These are phyloP conservation scores for Metarhizium robertsii DNA, from an alignment of 2,329 filamentous ascomycete species.

Conservation along the genomic window DNA sequence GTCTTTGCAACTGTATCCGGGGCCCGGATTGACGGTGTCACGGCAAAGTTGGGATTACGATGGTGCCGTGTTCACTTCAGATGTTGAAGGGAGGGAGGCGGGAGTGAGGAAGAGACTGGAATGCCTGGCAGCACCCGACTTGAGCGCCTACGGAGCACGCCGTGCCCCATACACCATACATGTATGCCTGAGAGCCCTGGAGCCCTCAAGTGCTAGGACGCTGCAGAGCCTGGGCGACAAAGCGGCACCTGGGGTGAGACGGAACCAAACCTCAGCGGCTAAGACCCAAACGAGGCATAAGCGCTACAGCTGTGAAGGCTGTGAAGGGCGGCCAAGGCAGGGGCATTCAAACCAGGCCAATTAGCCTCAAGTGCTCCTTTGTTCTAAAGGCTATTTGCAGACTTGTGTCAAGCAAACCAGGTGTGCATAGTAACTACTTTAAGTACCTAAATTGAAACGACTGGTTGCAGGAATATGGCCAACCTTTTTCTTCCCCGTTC, in stretches of 20 bases:
- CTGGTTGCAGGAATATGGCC: too few relatives aligned
- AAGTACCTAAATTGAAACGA: neutral
- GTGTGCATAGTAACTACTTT: neutral
- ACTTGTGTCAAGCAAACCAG: neutral
- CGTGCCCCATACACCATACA: too few relatives aligned
- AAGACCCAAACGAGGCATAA: constrained; percentile 2
- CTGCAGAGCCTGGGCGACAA: neutral
- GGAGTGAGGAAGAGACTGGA: neutral
- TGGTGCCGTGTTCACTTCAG: neutral
- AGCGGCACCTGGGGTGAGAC: constrained; percentile 1
- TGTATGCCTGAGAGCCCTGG: neutral
- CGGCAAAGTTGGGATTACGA: neutral
- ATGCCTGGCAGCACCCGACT: neutral
- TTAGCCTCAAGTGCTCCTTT: neutral
- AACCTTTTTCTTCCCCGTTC: too few relatives aligned
- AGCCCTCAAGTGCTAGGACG: neutral
- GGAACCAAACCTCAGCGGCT: constrained; percentile 4
- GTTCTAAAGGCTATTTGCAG: too few relatives aligned
- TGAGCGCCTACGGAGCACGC: too few relatives aligned
- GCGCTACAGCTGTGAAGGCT: neutral
- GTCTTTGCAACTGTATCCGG: neutral
- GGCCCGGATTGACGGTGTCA: neutral
- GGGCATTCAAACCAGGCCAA: neutral
- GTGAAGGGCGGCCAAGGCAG: neutral
- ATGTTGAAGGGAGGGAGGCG: constrained; percentile 3